Conservation (phyloP, 139 green algal species). For the Coccomyxa sp. region DNA sequence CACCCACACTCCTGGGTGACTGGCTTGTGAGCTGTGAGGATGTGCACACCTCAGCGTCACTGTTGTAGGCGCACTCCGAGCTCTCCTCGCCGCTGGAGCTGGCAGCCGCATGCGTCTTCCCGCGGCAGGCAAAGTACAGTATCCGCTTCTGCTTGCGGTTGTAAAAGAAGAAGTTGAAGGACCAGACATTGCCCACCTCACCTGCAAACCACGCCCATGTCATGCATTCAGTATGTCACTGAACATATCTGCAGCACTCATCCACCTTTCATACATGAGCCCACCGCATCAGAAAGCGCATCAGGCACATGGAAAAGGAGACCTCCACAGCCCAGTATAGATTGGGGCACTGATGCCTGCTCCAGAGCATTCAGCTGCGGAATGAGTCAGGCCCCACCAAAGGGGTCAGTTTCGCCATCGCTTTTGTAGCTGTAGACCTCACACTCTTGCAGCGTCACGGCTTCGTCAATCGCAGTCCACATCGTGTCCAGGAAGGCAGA, state of each 20-base stretch:
- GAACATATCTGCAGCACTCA: background rate
- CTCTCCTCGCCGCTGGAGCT: background rate
- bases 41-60: conserved; percentile 40
- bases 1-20: background rate
- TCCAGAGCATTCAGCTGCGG: no score
- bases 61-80: conserved; percentile 36
- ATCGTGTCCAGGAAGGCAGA: conserved; percentile 81
- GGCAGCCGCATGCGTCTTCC: conserved; percentile 39
- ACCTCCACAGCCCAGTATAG: background rate
- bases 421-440: conserved; percentile 93
- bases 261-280: background rate
- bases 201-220: conserved; percentile 22
- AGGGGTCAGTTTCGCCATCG: conserved; percentile 79
- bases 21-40: background rate
- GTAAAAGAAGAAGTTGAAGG: conserved; percentile 99
- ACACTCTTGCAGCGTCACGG: conserved; percentile 83
- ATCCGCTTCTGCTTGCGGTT: conserved; percentile 93
- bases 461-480: conserved; percentile 89
- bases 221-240: background rate
- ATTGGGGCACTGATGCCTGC: no score
- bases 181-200: conserved; percentile 84
- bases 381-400: conserved; percentile 41
- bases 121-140: conserved; percentile 73
- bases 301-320: background rate
- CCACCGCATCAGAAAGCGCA: background rate